These are phyloP conservation scores for Aureobasidium melanogenum DNA, from an alignment of 2,329 filamentous ascomycete species.

Conservation along the genomic window DNA sequence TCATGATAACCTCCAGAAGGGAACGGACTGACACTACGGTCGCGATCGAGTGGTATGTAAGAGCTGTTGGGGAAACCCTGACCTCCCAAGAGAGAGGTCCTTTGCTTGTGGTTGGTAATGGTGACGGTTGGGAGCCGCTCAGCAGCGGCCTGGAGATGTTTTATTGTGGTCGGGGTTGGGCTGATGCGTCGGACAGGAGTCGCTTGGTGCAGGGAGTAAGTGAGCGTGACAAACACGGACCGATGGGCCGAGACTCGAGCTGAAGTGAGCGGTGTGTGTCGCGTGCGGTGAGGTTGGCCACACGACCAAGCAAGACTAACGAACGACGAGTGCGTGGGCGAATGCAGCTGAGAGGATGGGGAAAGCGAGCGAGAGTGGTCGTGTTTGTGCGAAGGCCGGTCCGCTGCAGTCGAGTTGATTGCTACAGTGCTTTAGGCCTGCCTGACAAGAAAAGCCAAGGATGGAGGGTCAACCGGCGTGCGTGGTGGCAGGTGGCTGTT, in stretches of 20 bases:
- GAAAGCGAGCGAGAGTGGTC: not conserved
- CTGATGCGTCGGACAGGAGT: conserved; percentile 2
- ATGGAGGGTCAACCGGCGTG: not conserved
- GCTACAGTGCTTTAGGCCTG: not conserved
- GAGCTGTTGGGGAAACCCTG: conserved; percentile 16
- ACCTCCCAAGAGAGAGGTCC: conserved; percentile 50
- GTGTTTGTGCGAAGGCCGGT: not conserved
- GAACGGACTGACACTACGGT: conserved; percentile 33
- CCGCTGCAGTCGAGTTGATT: not conserved
- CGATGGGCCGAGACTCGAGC: not conserved
- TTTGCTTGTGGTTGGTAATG: conserved; percentile 48
- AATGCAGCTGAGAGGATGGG: not conserved
- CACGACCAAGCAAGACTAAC: not conserved
- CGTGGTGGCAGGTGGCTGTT: not conserved
- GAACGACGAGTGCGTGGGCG: not conserved
- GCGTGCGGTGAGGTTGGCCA: not conserved
- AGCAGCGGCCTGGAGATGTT: not conserved
- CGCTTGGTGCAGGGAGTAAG: not conserved
- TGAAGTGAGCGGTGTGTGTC: conserved; percentile 5
- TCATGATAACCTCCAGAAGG: conserved; percentile 40
- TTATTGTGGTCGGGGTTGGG: not conserved
- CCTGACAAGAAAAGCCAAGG: not conserved
- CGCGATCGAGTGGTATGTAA: conserved; percentile 43
- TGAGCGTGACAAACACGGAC: not conserved
- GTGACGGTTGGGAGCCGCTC: conserved; percentile 27